These are phyloP conservation scores for Gastrolobium villosum DNA, from an alignment of 306 rosid species.

Conservation along the genomic window DNA sequence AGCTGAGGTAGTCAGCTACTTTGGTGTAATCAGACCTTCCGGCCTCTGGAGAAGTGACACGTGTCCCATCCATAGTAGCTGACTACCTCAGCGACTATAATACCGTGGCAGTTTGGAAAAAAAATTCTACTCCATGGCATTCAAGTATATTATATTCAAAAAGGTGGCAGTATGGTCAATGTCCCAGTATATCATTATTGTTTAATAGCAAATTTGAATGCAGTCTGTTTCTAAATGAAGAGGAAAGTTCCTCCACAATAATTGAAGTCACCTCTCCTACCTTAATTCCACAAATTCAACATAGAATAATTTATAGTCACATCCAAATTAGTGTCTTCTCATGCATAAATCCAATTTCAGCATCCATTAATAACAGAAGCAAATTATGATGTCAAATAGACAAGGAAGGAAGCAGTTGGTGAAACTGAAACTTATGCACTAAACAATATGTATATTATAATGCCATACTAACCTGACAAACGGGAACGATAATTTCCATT, in stretches of 20 bases:
- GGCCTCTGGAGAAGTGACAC: too few relatives aligned
- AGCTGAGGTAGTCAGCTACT: too few relatives aligned
- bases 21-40: too few relatives aligned
- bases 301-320: not conserved
- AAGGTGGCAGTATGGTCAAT: too few relatives aligned
- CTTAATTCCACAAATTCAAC: slow-evolving; percentile 3
- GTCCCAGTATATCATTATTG: not conserved
- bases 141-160: too few relatives aligned
- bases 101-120: too few relatives aligned
- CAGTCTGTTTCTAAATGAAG: slow-evolving; percentile 13
- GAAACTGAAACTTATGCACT: slow-evolving; percentile 9
- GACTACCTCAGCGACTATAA: too few relatives aligned
- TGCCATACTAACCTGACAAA: slow-evolving; percentile 73
- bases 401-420: not conserved
- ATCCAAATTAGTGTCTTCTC: not conserved
- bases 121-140: too few relatives aligned
- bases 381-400: not conserved
- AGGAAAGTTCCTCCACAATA: not conserved
- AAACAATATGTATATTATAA: not conserved
- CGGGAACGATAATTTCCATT: slow-evolving; percentile 66
- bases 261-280: not conserved
- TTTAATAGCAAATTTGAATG: not conserved
- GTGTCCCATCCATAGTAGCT: too few relatives aligned
- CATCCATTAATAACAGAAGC: not conserved
- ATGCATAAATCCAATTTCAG: not conserved